These are phyloP conservation scores for Coemansia umbellata DNA, from an alignment of 192 early-diverging fungal genomes.

Conservation along the genomic window DNA sequence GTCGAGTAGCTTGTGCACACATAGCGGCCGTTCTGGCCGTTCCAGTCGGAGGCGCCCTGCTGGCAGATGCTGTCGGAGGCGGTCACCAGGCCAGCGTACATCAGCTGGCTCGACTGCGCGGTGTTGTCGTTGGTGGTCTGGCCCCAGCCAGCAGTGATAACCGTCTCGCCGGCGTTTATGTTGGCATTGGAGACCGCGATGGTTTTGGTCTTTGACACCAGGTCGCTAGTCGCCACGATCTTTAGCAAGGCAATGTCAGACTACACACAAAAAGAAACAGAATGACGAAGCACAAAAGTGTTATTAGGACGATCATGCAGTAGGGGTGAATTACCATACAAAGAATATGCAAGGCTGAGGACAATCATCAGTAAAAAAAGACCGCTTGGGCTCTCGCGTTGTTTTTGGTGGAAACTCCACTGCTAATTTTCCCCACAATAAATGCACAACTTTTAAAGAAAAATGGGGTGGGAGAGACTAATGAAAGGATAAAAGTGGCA, in stretches of 20 bases:
- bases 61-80: conserved; percentile 27
- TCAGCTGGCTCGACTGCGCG: conserved; percentile 25
- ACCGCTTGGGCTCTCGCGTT: too few species aligned
- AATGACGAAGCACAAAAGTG: neutral
- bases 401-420: too few species aligned
- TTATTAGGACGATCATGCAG: too few species aligned
- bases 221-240: conserved; percentile 20
- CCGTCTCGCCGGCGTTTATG: conserved; percentile 21
- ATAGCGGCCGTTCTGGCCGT: conserved; percentile 36
- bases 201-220: conserved; percentile 25
- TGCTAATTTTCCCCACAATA: too few species aligned
- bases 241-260: conserved; percentile 50
- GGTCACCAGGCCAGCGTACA: conserved; percentile 30
- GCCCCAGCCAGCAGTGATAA: conserved; percentile 46
- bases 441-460: too few species aligned
- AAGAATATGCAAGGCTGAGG: too few species aligned
- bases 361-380: too few species aligned
- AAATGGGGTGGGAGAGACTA: too few species aligned
- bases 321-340: too few species aligned
- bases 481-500: too few species aligned
- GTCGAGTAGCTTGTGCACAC: conserved; percentile 47
- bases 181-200: conserved; percentile 14
- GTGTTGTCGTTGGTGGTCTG: conserved; percentile 29
- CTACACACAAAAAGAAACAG: conserved; percentile 11
- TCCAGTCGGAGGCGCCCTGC: conserved; percentile 24